Evolutionary conservation across 257 asterid genomes (phyloP), one percentile per base, ranked within the genome.

Genomic region (Ilex aquifolium): DNA sequence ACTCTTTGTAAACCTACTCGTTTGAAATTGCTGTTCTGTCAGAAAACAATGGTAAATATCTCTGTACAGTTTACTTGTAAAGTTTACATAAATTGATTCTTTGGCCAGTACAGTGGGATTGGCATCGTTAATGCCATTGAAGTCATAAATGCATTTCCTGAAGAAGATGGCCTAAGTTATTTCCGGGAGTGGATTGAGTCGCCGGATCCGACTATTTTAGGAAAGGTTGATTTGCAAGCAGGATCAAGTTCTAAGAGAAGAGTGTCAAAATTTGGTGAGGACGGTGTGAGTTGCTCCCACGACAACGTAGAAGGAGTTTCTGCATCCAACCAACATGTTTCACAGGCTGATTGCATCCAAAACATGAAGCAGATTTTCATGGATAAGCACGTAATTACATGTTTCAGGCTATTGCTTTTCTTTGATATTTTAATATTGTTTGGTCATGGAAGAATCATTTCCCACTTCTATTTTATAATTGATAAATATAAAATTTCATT

Each of bases 51-150:
- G 42, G 7, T 36, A 36, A 36, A 36, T 4, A 36, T 36, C 42
- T 36, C 8, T 36, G 42, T 36, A 36, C 2, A 36, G 42, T 36
- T 36, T 36, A 36, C 8, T 4, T 49, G 54, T 12, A 49, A 49
- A 49, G 54, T n/a, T 49, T 3, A 49, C 13, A 49, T n/a, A 12
- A 12, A 11, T 49, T 7, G 4, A 49, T n/a, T n/a, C 56, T 63
- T 39, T 61, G 56, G 69, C 62, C 66, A 36, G 67, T 70, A 48
- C 71, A 92, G 97, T 67, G 97, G 99, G 59, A 88, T 92, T 29
- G 99, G 97, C 71, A 92, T 92, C 67, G 99, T 92, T 56, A 89
- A 92, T 74, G 97, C 99, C 39, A 85, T 89, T 52, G 99, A 92
- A 79, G 96, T 92, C 56, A 85, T 92, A 61, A 89, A 85, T 74